These are phyloP conservation scores for Firmiana major DNA, from an alignment of 345 rosid genomes.

Conservation along the genomic window DNA sequence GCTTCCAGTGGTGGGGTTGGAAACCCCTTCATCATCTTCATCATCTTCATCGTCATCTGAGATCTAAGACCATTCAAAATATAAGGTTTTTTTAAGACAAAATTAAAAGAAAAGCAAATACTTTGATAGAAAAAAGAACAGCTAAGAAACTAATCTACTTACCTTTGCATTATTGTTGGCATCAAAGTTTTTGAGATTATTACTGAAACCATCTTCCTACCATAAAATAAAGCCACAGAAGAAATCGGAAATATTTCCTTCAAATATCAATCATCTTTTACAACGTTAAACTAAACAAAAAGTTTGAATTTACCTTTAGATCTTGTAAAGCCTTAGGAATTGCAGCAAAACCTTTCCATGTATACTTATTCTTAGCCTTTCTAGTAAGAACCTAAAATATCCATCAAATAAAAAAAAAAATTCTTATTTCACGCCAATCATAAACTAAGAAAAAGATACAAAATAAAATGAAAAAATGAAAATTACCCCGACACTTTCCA, in stretches of 20 bases:
- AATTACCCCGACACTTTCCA: constrained; percentile 83
- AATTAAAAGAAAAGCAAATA: background rate
- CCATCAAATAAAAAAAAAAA: constrained; percentile 8
- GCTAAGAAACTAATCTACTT: background rate
- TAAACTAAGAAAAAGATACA: background rate
- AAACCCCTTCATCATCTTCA: constrained; percentile 55
- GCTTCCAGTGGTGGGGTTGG: constrained; percentile 57
- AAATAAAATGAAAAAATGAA: background rate
- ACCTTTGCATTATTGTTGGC: constrained; percentile 49
- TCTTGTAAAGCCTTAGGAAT: constrained; percentile 60
- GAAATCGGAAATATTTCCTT: background rate
- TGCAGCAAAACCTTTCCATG: constrained; percentile 78
- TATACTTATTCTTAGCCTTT: constrained; percentile 69
- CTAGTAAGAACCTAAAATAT: constrained; percentile 57
- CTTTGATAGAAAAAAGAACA: background rate
- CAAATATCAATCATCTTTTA: background rate
- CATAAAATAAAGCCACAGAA: constrained; percentile 16
- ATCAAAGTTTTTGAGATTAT: constrained; percentile 38
- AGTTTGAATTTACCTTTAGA: constrained; percentile 38
- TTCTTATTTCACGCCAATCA: background rate
- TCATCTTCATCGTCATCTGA: constrained; percentile 60
- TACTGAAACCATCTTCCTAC: constrained; percentile 63
- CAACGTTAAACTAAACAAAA: too few relatives aligned
- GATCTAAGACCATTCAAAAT: constrained; percentile 25
- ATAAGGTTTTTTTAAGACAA: background rate